Percentiles rank a stretch among this genome's conserved stretches.
These are phyloP conservation scores for Ramalina intermedia DNA, from an alignment of 495 filamentous ascomycete genomes.

Conservation along the genomic window DNA sequence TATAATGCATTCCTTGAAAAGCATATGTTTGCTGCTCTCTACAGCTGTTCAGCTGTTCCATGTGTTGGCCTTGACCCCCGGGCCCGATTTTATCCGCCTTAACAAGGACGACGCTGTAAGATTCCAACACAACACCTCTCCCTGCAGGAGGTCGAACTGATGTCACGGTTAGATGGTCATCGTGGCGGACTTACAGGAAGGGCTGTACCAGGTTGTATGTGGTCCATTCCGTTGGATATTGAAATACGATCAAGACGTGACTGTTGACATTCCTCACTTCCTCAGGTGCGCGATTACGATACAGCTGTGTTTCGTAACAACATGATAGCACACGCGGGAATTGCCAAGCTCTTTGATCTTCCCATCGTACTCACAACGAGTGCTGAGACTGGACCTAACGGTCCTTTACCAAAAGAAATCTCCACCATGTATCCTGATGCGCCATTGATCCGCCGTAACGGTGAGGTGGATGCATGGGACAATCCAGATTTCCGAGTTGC, in stretches of 20 bases:
- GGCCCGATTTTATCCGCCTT: conserved; percentile 16
- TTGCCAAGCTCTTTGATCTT: conserved; percentile 52
- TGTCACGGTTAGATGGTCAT: conserved; percentile 36
- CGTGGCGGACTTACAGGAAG: conserved; percentile 59
- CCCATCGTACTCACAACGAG: conserved; percentile 60
- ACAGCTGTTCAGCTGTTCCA: too few species aligned
- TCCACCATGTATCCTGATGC: conserved; percentile 50
- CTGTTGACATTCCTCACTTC: not conserved
- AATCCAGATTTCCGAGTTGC: conserved; percentile 55
- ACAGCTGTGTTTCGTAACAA: conserved; percentile 47
- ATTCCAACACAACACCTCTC: not conserved
- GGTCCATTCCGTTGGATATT: not conserved
- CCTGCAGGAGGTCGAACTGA: not conserved
- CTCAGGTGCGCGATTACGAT: conserved; percentile 44
- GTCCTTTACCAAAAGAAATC: conserved; percentile 57
- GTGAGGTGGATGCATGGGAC: conserved; percentile 74
- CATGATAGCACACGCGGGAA: conserved; percentile 53
- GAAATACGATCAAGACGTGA: not conserved
- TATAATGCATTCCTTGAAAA: too few species aligned
- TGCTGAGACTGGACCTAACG: conserved; percentile 48
- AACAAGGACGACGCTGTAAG: conserved; percentile 43
- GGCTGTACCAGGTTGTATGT: conserved; percentile 39
- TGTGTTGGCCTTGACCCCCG: not conserved
- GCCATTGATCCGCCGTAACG: conserved; percentile 51
- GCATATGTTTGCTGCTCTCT: too few species aligned